These are phyloP conservation scores for Holtermanniella nyarrowii DNA, from an alignment of 768 basidiomycete genomes.

Conservation along the genomic window DNA sequence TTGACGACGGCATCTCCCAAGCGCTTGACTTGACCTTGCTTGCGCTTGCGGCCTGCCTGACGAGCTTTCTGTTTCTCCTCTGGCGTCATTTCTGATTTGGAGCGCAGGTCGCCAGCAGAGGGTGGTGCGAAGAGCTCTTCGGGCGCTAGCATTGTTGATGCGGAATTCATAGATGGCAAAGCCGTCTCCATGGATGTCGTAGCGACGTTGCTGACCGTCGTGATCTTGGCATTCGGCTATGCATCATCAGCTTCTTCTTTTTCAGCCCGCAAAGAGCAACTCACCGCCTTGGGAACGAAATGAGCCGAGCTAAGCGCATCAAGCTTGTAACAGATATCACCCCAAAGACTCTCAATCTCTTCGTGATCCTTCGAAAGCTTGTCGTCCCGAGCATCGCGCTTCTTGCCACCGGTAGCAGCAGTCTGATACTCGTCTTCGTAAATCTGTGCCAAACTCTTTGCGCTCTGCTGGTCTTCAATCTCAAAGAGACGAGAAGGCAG, in stretches of 20 bases:
- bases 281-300: constrained; percentile 84
- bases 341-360: constrained; percentile 74
- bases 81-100: constrained; percentile 73
- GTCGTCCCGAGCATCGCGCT: constrained; percentile 70
- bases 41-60: constrained; percentile 40
- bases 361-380: constrained; percentile 80
- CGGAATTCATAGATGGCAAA: constrained; percentile 67
- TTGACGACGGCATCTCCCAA: constrained; percentile 61
- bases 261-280: constrained; percentile 27
- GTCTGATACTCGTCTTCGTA: constrained; percentile 87
- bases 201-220: constrained; percentile 69
- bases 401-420: constrained; percentile 50
- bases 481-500: constrained; percentile 82
- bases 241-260: neutral
- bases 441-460: constrained; percentile 83
- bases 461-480: constrained; percentile 75
- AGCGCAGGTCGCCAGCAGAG: constrained; percentile 48
- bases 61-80: constrained; percentile 63
- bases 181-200: constrained; percentile 80
- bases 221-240: constrained; percentile 81
- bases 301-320: constrained; percentile 92
- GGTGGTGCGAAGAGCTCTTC: constrained; percentile 68
- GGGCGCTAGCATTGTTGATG: constrained; percentile 74
- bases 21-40: constrained; percentile 58
- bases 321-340: constrained; percentile 70